These are phyloP conservation scores for Suillus americanus DNA, from an alignment of 768 basidiomycete genomes.

Conservation along the genomic window DNA sequence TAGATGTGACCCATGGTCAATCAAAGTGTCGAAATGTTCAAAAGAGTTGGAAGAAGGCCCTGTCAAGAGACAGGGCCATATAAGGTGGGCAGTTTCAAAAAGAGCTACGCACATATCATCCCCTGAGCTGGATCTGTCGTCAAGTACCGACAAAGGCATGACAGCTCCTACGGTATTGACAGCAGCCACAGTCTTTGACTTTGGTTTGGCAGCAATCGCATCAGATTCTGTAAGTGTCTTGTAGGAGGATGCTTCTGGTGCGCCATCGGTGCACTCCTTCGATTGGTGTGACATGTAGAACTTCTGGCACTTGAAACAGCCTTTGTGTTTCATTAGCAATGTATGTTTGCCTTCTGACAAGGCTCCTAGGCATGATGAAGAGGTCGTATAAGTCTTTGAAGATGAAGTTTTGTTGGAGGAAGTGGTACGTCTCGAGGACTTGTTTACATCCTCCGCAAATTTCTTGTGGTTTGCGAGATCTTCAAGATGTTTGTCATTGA, in stretches of 20 bases:
- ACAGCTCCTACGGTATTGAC: background rate
- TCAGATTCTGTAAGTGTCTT: too few relatives aligned
- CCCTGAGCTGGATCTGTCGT: background rate
- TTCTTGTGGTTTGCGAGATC: background rate
- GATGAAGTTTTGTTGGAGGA: background rate
- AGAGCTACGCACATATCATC: background rate
- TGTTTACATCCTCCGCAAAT: background rate
- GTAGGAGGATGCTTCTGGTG: too few relatives aligned
- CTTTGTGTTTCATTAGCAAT: too few relatives aligned
- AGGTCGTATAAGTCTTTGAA: rapidly evolving
- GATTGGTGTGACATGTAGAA: too few relatives aligned
- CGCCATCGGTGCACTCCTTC: too few relatives aligned
- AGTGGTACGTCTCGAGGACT: too few relatives aligned
- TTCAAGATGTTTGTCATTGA: background rate
- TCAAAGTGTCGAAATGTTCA: background rate
- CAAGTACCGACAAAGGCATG: background rate
- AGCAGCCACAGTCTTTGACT: background rate
- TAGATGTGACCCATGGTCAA: background rate
- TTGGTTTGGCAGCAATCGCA: too few relatives aligned
- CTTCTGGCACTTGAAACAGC: too few relatives aligned
- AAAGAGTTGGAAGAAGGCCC: background rate
- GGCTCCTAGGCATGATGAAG: background rate
- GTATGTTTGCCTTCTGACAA: background rate
- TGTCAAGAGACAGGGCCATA: background rate
- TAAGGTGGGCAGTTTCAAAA: background rate